These are phyloP conservation scores for Rugonectria rugulosa DNA, from an alignment of 2,329 filamentous ascomycete species.

Conservation along the genomic window DNA sequence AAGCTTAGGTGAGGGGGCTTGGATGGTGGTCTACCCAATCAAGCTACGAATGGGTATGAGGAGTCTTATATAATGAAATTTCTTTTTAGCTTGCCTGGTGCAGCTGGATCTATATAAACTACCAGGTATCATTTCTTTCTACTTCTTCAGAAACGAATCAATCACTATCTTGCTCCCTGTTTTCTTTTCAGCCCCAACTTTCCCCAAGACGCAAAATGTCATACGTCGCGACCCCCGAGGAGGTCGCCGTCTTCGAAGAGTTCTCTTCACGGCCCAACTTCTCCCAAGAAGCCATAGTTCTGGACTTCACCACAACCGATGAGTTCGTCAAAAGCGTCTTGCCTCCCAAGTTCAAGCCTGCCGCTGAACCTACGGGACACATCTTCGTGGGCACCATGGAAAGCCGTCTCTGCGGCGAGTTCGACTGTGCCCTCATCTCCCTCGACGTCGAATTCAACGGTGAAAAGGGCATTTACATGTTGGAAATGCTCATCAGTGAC, in stretches of 20 bases:
- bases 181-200: too few species aligned
- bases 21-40: too few species aligned
- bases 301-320: slow-evolving; percentile 11
- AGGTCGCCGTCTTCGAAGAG: slow-evolving; percentile 2
- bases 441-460: neutral
- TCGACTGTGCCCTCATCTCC: slow-evolving; percentile 4
- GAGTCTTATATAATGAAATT: too few species aligned
- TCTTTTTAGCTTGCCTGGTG: too few species aligned
- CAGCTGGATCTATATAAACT: too few species aligned
- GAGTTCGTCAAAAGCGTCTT: slow-evolving; percentile 12
- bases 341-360: neutral
- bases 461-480: neutral
- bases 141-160: too few species aligned
- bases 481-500: slow-evolving; percentile 9
- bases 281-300: slow-evolving; percentile 9
- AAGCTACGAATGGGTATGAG: too few species aligned
- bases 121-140: too few species aligned
- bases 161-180: too few species aligned
- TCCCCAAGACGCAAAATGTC: neutral
- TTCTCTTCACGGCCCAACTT: neutral
- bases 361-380: neutral
- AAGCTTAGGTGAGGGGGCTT: too few species aligned
- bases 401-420: slow-evolving; percentile 10
- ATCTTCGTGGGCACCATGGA: neutral
- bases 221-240: neutral